These are phyloP conservation scores for Fusarium staphyleae DNA, from an alignment of 2,329 filamentous ascomycete genomes.

Conservation along the genomic window DNA sequence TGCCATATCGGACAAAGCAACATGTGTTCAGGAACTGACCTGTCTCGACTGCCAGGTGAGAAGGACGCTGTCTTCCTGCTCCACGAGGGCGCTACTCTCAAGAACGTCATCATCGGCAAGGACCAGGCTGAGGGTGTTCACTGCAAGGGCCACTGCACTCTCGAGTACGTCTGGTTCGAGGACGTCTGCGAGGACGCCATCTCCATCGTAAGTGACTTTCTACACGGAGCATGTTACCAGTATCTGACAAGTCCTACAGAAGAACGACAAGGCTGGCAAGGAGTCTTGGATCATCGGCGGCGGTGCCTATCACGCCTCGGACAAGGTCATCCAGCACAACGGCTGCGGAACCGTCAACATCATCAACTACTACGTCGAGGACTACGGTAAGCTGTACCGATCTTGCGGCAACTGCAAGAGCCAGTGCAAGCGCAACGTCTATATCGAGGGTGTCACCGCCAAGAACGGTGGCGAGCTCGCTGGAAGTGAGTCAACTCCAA, in stretches of 20 bases:
- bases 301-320: slow-evolving; percentile 50
- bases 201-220: slow-evolving; percentile 41
- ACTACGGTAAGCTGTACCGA: slow-evolving; percentile 58
- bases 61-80: slow-evolving; percentile 58
- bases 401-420: slow-evolving; percentile 50
- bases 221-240: slow-evolving; percentile 11
- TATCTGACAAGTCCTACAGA: slow-evolving; percentile 35
- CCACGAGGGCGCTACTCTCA: slow-evolving; percentile 56
- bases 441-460: slow-evolving; percentile 21
- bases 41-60: slow-evolving; percentile 38
- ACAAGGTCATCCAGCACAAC: slow-evolving; percentile 53
- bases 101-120: slow-evolving; percentile 60
- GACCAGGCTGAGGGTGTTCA: slow-evolving; percentile 59
- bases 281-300: slow-evolving; percentile 52
- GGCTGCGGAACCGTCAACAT: slow-evolving; percentile 49
- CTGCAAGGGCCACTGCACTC: slow-evolving; percentile 54
- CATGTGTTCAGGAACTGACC: neutral
- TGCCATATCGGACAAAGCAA: neutral
- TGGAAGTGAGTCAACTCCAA: slow-evolving; percentile 1
- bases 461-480: slow-evolving; percentile 30
- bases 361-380: slow-evolving; percentile 36
- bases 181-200: slow-evolving; percentile 49
- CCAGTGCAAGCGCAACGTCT: slow-evolving; percentile 25
- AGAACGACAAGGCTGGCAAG: slow-evolving; percentile 35
- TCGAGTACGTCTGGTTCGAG: slow-evolving; percentile 49